Evolutionary conservation across 75 land plant genomes (phyloP), one percentile per base, ranked within the genome.

Genomic region (Pinus tabuliformis): DNA sequence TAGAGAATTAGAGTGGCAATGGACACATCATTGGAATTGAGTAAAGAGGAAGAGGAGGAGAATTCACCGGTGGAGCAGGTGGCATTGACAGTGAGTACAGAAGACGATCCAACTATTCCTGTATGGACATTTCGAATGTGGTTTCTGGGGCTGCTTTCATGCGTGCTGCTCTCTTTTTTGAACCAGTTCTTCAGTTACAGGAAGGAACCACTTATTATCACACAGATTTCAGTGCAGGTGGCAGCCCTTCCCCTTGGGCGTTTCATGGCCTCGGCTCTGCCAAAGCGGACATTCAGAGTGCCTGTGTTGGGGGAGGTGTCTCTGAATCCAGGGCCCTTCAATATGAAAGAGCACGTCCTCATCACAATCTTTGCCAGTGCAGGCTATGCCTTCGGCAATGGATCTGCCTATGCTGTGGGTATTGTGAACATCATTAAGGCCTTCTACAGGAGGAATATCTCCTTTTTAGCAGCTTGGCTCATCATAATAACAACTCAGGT

Each of bases 121-220:
- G 93, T 90, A 13, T 88, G 89, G 86, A 93, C 95, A 1, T 90
- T 93, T 77, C 80, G 95, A 68, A 92, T 92, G 94, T 92, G 91
- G 94, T 73, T 81, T 76, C 37, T 92, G 26, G 94, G 94, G 20
- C 22, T 87, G 12, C 70, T 89, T 13, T 89, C 94, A 9, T 92
- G 94, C 79, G 83, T 73, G 14, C 68, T 82, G n/a, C 75, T 92
- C 21, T 85, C 94, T 16, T 89, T 92, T 74, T 80, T 92, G 79
- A 89, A 92, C 81, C 92, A 90, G 76, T 92, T 92, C 86, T 92
- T 92, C 75, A 42, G 80, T 30, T 92, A 92, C 85, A 62, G 94
- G 37, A 83, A 60, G 12, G 87, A 90, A 81, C 91, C 92, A 15
- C 89, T 92, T 57, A 56, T 81, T 79, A 86, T 92, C 58, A 81